These are phyloP conservation scores for Hanseniaspora vineae DNA, from an alignment of 805 yeast species.

Conservation along the genomic window DNA sequence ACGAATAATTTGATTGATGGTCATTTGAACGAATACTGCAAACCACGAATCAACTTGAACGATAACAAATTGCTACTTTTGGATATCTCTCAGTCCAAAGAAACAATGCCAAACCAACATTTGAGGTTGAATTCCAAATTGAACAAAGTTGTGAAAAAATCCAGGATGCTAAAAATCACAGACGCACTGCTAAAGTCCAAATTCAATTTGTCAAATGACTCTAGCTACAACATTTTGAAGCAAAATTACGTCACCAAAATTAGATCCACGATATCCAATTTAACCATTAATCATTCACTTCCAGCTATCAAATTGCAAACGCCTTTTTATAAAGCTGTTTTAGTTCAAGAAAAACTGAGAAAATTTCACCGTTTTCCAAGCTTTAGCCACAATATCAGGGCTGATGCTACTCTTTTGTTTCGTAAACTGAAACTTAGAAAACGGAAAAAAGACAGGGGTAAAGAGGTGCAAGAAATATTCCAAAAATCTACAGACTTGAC, in stretches of 20 bases:
- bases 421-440: slow-evolving; percentile 66
- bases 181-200: slow-evolving; percentile 31
- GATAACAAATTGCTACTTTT: slow-evolving; percentile 66
- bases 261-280: slow-evolving; percentile 82
- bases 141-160: too few relatives aligned
- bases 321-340: slow-evolving; percentile 76
- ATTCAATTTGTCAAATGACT: slow-evolving; percentile 81
- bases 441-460: slow-evolving; percentile 81
- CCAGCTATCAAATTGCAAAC: slow-evolving; percentile 81
- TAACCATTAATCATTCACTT: slow-evolving; percentile 80
- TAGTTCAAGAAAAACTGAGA: slow-evolving; percentile 55
- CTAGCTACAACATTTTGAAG: slow-evolving; percentile 67
- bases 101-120: too few relatives aligned
- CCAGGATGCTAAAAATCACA: slow-evolving; percentile 13
- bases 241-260: slow-evolving; percentile 84
- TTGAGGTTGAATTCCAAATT: too few relatives aligned
- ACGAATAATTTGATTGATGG: slow-evolving; percentile 70
- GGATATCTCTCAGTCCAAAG: slow-evolving; percentile 6
- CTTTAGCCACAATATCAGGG: slow-evolving; percentile 47
- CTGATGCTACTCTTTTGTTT: slow-evolving; percentile 67
- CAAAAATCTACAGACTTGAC: slow-evolving; percentile 63
- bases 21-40: slow-evolving; percentile 21
- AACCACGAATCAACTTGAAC: slow-evolving; percentile 56
- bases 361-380: slow-evolving; percentile 61
- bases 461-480: slow-evolving; percentile 63